Conservation (phyloP, 805 yeast species). For the Ogataea henricii region DNA sequence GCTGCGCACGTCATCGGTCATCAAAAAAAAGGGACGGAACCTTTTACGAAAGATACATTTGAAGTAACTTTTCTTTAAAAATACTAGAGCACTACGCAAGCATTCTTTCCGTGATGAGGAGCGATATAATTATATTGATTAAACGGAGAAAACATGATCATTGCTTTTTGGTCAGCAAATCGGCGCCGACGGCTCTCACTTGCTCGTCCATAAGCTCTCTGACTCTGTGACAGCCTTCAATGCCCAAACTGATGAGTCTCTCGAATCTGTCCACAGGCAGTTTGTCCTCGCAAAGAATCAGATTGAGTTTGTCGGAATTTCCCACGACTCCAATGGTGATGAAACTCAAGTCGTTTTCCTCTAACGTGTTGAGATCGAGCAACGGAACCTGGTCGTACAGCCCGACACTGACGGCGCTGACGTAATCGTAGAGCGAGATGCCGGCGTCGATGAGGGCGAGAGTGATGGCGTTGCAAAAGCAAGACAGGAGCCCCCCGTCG, state of each 20-base stretch:
- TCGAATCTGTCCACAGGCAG: conserved; percentile 82
- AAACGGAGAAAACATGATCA: conserved; percentile 7
- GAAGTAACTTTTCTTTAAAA: conserved; percentile 11
- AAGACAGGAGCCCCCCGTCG: conserved; percentile 86
- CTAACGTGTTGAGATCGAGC: conserved; percentile 78
- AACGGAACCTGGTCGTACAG: conserved; percentile 73
- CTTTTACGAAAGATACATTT: conserved; percentile 28
- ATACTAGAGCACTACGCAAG: too few species aligned
- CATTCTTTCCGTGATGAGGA: too few species aligned
- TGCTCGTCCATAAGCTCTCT: conserved; percentile 85
- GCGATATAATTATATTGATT: too few species aligned
- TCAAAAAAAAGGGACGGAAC: conserved; percentile 29
- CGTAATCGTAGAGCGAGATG: conserved; percentile 88
- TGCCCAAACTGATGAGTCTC: conserved; percentile 73
- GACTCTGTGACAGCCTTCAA: conserved; percentile 83
- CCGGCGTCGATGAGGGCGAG: conserved; percentile 94
- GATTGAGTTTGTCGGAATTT: conserved; percentile 71
- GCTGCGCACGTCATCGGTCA: conserved; percentile 33
- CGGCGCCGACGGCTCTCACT: conserved; percentile 73
- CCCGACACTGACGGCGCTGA: conserved; percentile 79
- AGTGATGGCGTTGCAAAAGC: conserved; percentile 82
- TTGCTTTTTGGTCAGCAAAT: conserved; percentile 32
- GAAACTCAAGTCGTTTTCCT: conserved; percentile 80
- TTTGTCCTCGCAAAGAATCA: conserved; percentile 78
- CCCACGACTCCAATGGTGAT: conserved; percentile 87